These are phyloP conservation scores for Tuber indicum DNA, from an alignment of 495 filamentous ascomycete species.

Conservation along the genomic window DNA sequence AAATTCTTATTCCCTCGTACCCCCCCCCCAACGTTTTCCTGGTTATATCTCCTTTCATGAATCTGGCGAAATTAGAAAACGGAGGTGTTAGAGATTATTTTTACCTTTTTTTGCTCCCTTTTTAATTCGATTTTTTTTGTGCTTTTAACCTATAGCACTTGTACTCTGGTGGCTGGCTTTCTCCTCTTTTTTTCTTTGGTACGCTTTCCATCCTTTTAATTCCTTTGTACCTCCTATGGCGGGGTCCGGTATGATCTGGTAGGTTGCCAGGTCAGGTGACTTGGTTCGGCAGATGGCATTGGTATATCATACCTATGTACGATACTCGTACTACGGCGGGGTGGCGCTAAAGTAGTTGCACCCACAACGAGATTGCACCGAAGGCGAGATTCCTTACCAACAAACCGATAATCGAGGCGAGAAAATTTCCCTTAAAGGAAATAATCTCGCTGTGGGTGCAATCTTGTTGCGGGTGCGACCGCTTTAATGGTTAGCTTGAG, in stretches of 20 bases:
- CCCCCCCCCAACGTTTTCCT: conserved; percentile 5
- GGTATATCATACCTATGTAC: not conserved
- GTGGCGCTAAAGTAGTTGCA: not conserved
- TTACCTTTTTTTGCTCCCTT: conserved; percentile 5
- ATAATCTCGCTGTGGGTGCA: no score
- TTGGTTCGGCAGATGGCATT: not conserved
- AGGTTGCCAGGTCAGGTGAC: not conserved
- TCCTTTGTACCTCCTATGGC: not conserved
- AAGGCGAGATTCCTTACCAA: no score
- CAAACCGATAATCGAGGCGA: no score
- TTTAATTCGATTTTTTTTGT: conserved; percentile 1
- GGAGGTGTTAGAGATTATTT: conserved; percentile 24
- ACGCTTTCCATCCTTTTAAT: not conserved
- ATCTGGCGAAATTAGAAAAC: conserved; percentile 22
- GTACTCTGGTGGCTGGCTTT: not conserved
- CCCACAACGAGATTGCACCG: no score
- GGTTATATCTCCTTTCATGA: conserved; percentile 17
- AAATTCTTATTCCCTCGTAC: not conserved
- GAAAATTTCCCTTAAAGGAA: no score
- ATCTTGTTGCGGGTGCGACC: no score
- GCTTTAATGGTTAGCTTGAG: not conserved
- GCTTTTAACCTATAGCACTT: not conserved
- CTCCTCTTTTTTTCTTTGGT: not conserved
- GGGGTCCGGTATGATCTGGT: not conserved
- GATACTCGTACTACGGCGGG: not conserved